phyloP scores from a whole-genome alignment of 2,329 filamentous ascomycete species.

The Periconia sp. region DNA sequence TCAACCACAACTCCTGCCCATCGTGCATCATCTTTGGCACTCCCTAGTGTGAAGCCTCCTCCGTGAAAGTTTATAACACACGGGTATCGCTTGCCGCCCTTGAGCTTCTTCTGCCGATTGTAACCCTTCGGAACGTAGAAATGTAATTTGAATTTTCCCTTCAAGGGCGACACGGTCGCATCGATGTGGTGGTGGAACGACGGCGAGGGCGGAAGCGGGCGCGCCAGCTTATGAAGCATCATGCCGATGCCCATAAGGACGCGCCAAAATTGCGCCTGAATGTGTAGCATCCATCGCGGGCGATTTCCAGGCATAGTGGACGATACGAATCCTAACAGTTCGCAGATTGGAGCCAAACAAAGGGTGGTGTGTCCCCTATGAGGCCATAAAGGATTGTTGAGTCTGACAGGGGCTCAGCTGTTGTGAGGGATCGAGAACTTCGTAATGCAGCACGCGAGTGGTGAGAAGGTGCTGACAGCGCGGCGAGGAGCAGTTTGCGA shows the following conservation, averaged over 20 bases:
- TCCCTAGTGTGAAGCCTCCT: slow-evolving; percentile 67
- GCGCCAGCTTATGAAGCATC: slow-evolving; percentile 68
- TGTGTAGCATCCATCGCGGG: slow-evolving; percentile 64
- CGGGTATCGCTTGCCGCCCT: slow-evolving; percentile 56
- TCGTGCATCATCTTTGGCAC: slow-evolving; percentile 64
- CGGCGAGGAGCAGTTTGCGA: too few species aligned
- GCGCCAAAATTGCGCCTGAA: slow-evolving; percentile 71
- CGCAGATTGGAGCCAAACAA: too few species aligned
- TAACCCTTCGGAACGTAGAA: slow-evolving; percentile 67
- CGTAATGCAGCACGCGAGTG: too few species aligned
- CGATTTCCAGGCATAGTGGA: slow-evolving; percentile 38
- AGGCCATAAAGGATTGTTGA: too few species aligned
- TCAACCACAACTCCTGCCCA: slow-evolving; percentile 65
- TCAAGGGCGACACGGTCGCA: slow-evolving; percentile 54
- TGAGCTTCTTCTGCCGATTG: slow-evolving; percentile 48
- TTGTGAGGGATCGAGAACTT: too few species aligned
- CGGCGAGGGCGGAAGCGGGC: slow-evolving; percentile 65
- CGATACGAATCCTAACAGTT: too few species aligned
- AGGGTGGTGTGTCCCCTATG: too few species aligned
- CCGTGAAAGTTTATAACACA: slow-evolving; percentile 70
- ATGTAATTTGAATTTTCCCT: slow-evolving; percentile 59
- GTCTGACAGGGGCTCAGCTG: too few species aligned
- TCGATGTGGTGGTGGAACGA: slow-evolving; percentile 64
- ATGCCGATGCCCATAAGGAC: slow-evolving; percentile 72
- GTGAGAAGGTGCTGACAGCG: too few species aligned